Conservation (phyloP, 2,329 filamentous ascomycete species). For the Fusarium camptoceras region DNA sequence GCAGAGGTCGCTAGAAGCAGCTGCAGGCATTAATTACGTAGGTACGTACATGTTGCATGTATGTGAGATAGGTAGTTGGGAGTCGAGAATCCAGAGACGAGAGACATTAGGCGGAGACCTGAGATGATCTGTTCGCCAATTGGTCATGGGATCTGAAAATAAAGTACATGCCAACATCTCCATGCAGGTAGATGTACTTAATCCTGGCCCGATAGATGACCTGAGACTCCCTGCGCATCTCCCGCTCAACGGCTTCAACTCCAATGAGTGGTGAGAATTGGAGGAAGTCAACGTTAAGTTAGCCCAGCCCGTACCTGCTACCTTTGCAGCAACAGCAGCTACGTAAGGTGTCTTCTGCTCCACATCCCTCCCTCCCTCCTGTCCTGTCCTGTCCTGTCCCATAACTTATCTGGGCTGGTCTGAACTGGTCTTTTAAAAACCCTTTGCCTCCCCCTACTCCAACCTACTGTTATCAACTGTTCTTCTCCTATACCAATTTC, state of each 20-base stretch:
- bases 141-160: slow-evolving; percentile 25
- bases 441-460: slow-evolving; percentile 32
- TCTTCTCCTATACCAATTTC: slow-evolving; percentile 3
- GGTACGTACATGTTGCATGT: slow-evolving; percentile 16
- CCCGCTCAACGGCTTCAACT: slow-evolving; percentile 36
- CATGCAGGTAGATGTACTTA: slow-evolving; percentile 35
- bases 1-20: neutral
- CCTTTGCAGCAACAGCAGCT: neutral
- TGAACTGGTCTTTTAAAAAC: slow-evolving; percentile 40
- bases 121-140: slow-evolving; percentile 30
- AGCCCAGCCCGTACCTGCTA: slow-evolving; percentile 23
- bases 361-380: slow-evolving; percentile 39
- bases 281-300: slow-evolving; percentile 1
- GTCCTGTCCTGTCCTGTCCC: slow-evolving; percentile 7
- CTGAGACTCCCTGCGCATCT: slow-evolving; percentile 33
- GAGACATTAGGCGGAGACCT: slow-evolving; percentile 21
- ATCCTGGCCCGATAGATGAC: slow-evolving; percentile 22
- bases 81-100: slow-evolving; percentile 17
- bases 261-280: neutral
- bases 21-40: slow-evolving; percentile 43
- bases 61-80: slow-evolving; percentile 16
- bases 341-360: slow-evolving; percentile 37
- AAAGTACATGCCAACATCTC: slow-evolving; percentile 25
- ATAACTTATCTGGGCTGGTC: slow-evolving; percentile 33
- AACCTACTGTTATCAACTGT: slow-evolving; percentile 12